phyloP scores from a whole-genome alignment of 805 yeast genomes.

The Candida saitoana region DNA sequence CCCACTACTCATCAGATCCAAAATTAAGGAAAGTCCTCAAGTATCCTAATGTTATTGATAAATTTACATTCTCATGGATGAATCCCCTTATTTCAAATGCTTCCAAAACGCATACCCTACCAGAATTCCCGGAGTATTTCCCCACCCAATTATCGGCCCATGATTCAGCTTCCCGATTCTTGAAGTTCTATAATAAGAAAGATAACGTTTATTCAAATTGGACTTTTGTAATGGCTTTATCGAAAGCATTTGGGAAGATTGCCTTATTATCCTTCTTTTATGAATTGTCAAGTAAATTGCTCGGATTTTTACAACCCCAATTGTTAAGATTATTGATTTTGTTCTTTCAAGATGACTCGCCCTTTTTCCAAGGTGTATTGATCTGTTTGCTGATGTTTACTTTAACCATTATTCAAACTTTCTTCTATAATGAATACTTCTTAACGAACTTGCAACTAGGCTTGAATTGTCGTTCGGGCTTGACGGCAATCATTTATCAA shows the following conservation, averaged over 20 bases:
- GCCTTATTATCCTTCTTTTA: conserved; percentile 19
- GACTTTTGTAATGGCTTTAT: conserved; percentile 16
- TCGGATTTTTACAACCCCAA: conserved; percentile 79
- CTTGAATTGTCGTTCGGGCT: conserved; percentile 58
- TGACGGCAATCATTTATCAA: conserved; percentile 64
- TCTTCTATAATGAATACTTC: conserved; percentile 65
- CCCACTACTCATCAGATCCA: conserved; percentile 21
- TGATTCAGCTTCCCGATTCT: conserved; percentile 13
- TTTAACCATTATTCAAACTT: conserved; percentile 57
- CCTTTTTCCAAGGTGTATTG: conserved; percentile 56
- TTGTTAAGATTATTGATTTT: conserved; percentile 62
- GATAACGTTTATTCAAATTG: neutral
- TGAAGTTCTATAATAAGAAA: conserved; percentile 13
- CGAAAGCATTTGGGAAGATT: conserved; percentile 23
- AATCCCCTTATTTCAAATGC: conserved; percentile 40
- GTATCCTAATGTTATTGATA: conserved; percentile 32
- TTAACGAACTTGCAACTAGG: conserved; percentile 57
- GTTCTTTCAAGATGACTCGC: conserved; percentile 46
- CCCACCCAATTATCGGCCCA: conserved; percentile 23
- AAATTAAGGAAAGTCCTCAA: conserved; percentile 13
- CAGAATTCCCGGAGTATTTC: conserved; percentile 25
- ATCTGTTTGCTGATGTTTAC: conserved; percentile 63
- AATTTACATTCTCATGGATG: conserved; percentile 47
- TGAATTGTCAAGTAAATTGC: conserved; percentile 20
- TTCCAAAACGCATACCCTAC: conserved; percentile 32